phyloP scores from a whole-genome alignment of 129 eudicot species.

The Ambrosia trifida region DNA sequence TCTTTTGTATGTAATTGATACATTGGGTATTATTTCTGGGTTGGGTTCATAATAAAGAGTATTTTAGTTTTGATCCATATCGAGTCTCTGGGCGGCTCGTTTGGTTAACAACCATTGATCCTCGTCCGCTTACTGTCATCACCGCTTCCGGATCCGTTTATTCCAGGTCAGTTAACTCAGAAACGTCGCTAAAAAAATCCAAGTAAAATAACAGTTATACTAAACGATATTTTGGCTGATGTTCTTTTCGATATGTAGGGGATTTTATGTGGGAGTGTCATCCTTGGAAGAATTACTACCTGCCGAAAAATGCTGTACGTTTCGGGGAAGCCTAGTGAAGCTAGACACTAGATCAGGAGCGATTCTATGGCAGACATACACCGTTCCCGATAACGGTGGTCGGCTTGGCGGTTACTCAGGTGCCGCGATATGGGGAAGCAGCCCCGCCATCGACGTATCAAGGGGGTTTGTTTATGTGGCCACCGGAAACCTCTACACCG shows the following conservation, averaged over 20 bases:
- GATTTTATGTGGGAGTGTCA: slow-evolving; percentile 59
- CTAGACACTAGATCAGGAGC: slow-evolving; percentile 51
- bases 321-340: slow-evolving; percentile 65
- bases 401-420: slow-evolving; percentile 53
- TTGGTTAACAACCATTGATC: slow-evolving; percentile 61
- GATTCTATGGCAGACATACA: slow-evolving; percentile 67
- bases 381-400: slow-evolving; percentile 67
- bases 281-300: slow-evolving; percentile 46
- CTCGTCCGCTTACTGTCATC: slow-evolving; percentile 43
- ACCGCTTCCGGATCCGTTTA: slow-evolving; percentile 70
- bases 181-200: background rate
- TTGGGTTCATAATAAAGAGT: too few species aligned
- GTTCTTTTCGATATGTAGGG: slow-evolving; percentile 29
- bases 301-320: slow-evolving; percentile 49
- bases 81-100: slow-evolving; percentile 50
- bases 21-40: too few species aligned
- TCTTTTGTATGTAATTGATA: too few species aligned
- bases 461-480: slow-evolving; percentile 49
- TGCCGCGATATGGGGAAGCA: slow-evolving; percentile 83
- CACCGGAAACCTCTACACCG: slow-evolving; percentile 63
- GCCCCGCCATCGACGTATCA: slow-evolving; percentile 60
- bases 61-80: too few species aligned
- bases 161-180: slow-evolving; percentile 39
- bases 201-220: background rate
- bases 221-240: background rate